Percentiles rank a stretch among this genome's conserved stretches.
These are phyloP conservation scores for Colletotrichum camelliae DNA, from an alignment of 2,329 filamentous ascomycete genomes.

Conservation along the genomic window DNA sequence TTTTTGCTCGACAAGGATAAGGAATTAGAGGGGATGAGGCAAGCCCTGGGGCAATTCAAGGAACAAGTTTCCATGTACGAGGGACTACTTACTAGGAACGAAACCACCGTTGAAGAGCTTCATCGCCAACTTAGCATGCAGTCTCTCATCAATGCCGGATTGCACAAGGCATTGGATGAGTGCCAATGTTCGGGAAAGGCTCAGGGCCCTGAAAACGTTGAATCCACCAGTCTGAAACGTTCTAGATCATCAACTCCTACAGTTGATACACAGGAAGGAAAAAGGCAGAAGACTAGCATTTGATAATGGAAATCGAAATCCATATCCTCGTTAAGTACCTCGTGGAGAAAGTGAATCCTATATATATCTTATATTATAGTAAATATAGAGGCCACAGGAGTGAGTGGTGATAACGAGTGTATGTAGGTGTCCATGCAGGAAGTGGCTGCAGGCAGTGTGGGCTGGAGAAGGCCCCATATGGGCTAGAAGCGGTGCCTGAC, in stretches of 20 bases:
- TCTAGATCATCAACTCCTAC: not conserved
- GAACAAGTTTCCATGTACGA: not conserved
- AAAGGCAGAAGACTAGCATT: not conserved
- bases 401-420: too few species aligned
- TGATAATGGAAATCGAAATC: not conserved
- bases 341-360: not conserved
- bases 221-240: not conserved
- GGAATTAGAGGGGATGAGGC: not conserved
- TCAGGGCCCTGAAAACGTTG: not conserved
- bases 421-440: too few species aligned
- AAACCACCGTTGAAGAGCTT: not conserved
- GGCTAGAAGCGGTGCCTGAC: too few species aligned
- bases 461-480: too few species aligned
- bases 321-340: not conserved
- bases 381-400: too few species aligned
- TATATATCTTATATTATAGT: too few species aligned
- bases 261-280: not conserved
- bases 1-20: not conserved
- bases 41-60: not conserved
- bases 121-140: not conserved
- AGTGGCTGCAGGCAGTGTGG: too few species aligned
- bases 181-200: not conserved
- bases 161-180: not conserved
- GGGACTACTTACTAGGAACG: not conserved
- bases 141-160: not conserved